Base-by-base conservation (phyloP, 345 rosid genomes). In the Mallotus nudiflorus region DNA sequence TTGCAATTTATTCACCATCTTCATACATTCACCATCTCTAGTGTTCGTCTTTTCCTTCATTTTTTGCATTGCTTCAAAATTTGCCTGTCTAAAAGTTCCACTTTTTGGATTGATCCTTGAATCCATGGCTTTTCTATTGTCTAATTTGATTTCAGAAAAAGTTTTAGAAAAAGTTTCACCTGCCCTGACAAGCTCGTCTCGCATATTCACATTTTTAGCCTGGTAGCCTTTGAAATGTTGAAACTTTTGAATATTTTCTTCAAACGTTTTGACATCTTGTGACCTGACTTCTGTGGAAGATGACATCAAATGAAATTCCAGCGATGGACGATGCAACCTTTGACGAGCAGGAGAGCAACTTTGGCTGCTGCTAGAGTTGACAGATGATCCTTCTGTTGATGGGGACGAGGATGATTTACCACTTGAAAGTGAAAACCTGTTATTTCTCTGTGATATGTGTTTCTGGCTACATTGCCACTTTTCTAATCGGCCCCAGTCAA, bases 401-500 rank as follows among this genome's bases (percentile, higher is more conserved):
- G 35, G 77, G 14, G 80, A 48, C 20, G 88, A 83, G 10, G 76
- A 85, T 24, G 86, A 60, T 76, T 78, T 75, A 62, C 83, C 60
- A 61, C 82, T 82, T 22, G 88, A 86, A 19, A 77, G 56, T 48
- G 88, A 85, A 74, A 78, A 72, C 76, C 87, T 62, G 24, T 80
- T 76, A 82, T 22, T 74, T 73, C 81, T 81, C 10, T 66, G 66
- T 9, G 76, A 66, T 57, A 78, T 31, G 73, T 75, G 86, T 59
- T 80, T 84, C 66, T 86, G 86, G 78, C 73, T 77, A 75, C 70
- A 75, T 65, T 89, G 89, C 98, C 98, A 94, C 74, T 84, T 90
- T 73, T 95, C 95, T 31, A 95, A 86, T 52, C 88, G 92, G 8
- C 86, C 78, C 99, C 97, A 92, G 61, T 90, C 91, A 74, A 95